These are phyloP conservation scores for Corinectria fuckeliana DNA, from an alignment of 2,329 filamentous ascomycete species.

Conservation along the genomic window DNA sequence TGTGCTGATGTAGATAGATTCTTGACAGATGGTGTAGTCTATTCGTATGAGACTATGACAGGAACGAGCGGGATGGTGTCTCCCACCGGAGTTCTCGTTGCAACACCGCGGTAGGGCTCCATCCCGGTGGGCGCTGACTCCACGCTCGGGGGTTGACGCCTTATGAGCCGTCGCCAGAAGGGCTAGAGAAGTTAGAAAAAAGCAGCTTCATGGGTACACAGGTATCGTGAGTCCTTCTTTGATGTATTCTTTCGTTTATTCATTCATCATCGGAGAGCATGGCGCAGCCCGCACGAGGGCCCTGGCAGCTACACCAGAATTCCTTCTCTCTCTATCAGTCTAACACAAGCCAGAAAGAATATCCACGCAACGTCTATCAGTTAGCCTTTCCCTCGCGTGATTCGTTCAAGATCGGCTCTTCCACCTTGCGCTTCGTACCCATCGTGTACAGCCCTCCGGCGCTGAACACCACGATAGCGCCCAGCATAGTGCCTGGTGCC, in stretches of 20 bases:
- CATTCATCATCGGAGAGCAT: background rate
- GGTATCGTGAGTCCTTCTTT: background rate
- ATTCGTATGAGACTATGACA: background rate
- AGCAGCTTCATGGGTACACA: too few relatives aligned
- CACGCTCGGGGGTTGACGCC: background rate
- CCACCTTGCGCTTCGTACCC: conserved; percentile 55
- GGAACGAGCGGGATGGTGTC: background rate
- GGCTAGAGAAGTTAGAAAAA: background rate
- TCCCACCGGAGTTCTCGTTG: background rate
- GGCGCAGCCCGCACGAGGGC: background rate
- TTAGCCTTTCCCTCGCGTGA: conserved; percentile 27
- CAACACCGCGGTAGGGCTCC: background rate
- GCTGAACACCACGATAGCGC: conserved; percentile 85
- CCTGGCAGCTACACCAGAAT: background rate
- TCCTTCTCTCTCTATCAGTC: conserved; percentile 16
- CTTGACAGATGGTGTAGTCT: background rate
- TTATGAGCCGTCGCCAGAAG: background rate
- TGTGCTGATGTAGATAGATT: background rate
- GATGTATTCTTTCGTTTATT: background rate
- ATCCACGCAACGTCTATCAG: conserved; percentile 5
- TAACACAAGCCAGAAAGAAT: conserved; percentile 1
- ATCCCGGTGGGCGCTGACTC: background rate
- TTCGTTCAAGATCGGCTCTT: conserved; percentile 17
- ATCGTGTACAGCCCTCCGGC: conserved; percentile 91
- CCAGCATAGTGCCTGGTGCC: conserved; percentile 76